Evolutionary conservation across 1,284 basidiomycete species (phyloP), one percentile per base, ranked within the genome.

Genomic region (Irpex rosettiformis): DNA sequence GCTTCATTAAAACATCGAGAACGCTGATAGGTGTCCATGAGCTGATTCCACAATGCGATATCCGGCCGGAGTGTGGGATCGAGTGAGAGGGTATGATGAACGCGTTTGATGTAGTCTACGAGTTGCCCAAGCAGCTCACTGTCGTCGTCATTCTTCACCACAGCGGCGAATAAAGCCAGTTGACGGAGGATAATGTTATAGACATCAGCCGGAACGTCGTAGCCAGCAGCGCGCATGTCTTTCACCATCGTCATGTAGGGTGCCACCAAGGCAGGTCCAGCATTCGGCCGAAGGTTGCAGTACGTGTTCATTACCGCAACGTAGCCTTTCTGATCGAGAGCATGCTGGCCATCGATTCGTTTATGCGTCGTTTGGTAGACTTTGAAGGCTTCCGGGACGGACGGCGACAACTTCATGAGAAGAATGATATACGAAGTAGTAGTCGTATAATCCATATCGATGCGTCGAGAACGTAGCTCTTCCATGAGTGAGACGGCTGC

Each of bases 11-110:
- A 88, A 57, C 84, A 85, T 2, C 85, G 87, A 3, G 87, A 79
- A 22, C 86, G 85, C 65, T 91, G 86, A 73, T 97, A 98, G 1
- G 93, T 89, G 70, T 93, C 86, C 91, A 98, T 94, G 59, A 98
- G 77, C 64, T 92, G 84, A 68, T 95, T 96, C 79, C 91, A 87
- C n/a, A 95, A 78, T 1, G 78, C 74, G 10, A 85, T 78, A 66
- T 95, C 89, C 2, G 93, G 91, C 21, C 84, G 80, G 61, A 96
- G 75, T 18, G 80, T 79, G 7, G 86, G 79, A 67, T 97, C 94
- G 45, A 94, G 77, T 51, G 86, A 88, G 65, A 97, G 79, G 56
- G 89, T 77, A 61, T 91, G 84, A 70, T 97, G 94, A 18, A 89
- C 79, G 25, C 87, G 82, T n/a, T 84, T 81, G 45, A 92, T 81